These are phyloP conservation scores for Drechslera avenae DNA, from an alignment of 2,329 filamentous ascomycete genomes.

Conservation along the genomic window DNA sequence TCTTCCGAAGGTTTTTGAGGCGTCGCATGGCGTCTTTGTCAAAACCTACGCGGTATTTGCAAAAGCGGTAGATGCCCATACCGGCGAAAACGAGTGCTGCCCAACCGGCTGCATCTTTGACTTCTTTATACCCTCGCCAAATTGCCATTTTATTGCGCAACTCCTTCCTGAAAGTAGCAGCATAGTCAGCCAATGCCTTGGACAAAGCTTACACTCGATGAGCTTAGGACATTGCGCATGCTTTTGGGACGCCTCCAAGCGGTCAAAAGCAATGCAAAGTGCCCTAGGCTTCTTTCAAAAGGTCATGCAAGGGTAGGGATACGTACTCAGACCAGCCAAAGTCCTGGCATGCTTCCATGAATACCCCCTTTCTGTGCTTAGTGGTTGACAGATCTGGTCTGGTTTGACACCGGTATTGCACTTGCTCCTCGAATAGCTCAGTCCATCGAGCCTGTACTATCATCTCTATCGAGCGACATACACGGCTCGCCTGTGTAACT, in stretches of 20 bases:
- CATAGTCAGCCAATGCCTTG: constrained; percentile 1
- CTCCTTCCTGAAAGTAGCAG: constrained; percentile 52
- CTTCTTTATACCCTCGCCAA: constrained; percentile 65
- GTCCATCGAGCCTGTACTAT: constrained; percentile 64
- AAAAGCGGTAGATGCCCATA: constrained; percentile 65
- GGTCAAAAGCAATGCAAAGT: neutral
- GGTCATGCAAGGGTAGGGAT: neutral
- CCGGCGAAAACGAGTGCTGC: constrained; percentile 62
- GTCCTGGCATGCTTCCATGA: constrained; percentile 60
- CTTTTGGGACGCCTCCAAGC: neutral
- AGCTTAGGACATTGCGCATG: neutral
- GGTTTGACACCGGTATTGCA: constrained; percentile 50
- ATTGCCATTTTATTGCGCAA: constrained; percentile 59
- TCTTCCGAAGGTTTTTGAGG: constrained; percentile 52
- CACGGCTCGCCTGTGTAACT: constrained; percentile 57
- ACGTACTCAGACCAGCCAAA: constrained; percentile 59
- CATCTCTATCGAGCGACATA: constrained; percentile 63
- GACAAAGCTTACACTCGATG: neutral
- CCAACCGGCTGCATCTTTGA: constrained; percentile 63
- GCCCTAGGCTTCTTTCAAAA: neutral
- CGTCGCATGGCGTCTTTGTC: constrained; percentile 57
- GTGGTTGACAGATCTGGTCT: constrained; percentile 51
- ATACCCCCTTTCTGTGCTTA: constrained; percentile 58
- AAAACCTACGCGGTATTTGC: constrained; percentile 64
- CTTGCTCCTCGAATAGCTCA: constrained; percentile 60